These are phyloP conservation scores for Spergularia azorica DNA, from an alignment of 179 eudicot genomes.

Conservation along the genomic window DNA sequence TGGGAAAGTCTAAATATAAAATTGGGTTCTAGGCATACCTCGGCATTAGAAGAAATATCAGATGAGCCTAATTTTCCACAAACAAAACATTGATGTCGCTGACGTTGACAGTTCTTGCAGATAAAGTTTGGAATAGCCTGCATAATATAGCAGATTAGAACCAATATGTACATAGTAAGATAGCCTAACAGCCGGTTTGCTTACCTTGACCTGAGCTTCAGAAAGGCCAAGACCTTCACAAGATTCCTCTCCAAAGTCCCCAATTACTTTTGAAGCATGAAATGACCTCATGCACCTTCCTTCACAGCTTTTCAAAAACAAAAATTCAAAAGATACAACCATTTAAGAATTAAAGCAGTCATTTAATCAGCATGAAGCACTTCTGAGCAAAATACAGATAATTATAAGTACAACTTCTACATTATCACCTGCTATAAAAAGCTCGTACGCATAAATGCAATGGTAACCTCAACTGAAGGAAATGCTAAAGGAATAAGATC, in stretches of 20 bases:
- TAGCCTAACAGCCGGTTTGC: constrained; percentile 14
- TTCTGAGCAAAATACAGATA: neutral
- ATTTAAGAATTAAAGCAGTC: neutral
- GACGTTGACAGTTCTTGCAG: constrained; percentile 69
- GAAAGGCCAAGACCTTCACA: constrained; percentile 67
- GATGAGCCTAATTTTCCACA: constrained; percentile 79
- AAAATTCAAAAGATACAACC: constrained; percentile 1
- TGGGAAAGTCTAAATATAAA: neutral
- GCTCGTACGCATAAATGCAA: neutral
- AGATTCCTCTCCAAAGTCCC: constrained; percentile 47
- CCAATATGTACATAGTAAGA: neutral
- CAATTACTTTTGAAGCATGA: constrained; percentile 50
- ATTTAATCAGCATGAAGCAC: neutral
- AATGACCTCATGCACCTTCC: constrained; percentile 86
- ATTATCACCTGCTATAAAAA: neutral
- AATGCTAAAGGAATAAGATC: neutral
- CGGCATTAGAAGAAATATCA: constrained; percentile 49
- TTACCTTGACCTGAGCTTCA: constrained; percentile 51
- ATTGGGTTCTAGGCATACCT: constrained; percentile 42
- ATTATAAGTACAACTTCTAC: neutral
- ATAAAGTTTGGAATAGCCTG: constrained; percentile 64
- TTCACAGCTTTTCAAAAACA: constrained; percentile 59
- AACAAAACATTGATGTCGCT: constrained; percentile 76
- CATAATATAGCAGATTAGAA: constrained; percentile 16
- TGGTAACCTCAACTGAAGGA: neutral